Percentiles rank a stretch among this genome's conserved stretches.
phyloP scores from a whole-genome alignment of 2,329 filamentous ascomycete genomes.

The Cercospora brassicicola region DNA sequence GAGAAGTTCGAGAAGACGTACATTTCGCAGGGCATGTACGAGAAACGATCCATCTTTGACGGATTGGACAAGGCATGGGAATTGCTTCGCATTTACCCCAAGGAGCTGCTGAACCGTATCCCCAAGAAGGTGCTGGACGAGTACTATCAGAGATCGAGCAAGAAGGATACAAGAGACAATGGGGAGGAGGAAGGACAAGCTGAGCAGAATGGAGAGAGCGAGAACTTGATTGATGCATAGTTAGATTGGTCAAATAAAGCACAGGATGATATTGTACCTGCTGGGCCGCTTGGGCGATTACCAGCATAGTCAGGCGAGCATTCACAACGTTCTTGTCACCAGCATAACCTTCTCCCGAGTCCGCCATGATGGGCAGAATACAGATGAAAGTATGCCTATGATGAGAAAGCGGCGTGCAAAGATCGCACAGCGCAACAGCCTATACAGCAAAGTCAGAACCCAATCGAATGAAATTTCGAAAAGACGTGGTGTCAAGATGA shows the following conservation, averaged over 20 bases:
- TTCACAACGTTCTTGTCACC: not conserved
- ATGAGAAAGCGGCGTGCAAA: not conserved
- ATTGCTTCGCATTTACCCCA: conserved; percentile 93
- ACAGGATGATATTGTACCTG: not conserved
- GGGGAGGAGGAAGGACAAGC: conserved; percentile 40
- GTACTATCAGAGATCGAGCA: conserved; percentile 51
- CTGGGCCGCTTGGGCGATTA: not conserved
- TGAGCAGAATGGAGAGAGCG: conserved; percentile 35
- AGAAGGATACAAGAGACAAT: conserved; percentile 48
- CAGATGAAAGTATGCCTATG: conserved; percentile 9
- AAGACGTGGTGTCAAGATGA: not conserved
- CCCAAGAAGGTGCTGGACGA: conserved; percentile 56
- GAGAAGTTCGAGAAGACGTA: conserved; percentile 98
- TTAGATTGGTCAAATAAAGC: not conserved
- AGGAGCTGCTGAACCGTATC: conserved; percentile 90
- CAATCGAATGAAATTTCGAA: not conserved
- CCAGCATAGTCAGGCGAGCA: not conserved
- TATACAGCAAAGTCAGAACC: conserved; percentile 4
- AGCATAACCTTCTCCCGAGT: conserved; percentile 2
- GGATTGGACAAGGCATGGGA: conserved; percentile 96
- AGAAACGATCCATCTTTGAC: conserved; percentile 87
- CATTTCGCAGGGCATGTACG: conserved; percentile 88
- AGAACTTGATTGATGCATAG: conserved; percentile 33
- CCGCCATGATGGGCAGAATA: not conserved
- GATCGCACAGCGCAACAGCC: not conserved